Base-by-base conservation (phyloP, 352 stramenopile genomes). In the Elongisporangium prolatum region DNA sequence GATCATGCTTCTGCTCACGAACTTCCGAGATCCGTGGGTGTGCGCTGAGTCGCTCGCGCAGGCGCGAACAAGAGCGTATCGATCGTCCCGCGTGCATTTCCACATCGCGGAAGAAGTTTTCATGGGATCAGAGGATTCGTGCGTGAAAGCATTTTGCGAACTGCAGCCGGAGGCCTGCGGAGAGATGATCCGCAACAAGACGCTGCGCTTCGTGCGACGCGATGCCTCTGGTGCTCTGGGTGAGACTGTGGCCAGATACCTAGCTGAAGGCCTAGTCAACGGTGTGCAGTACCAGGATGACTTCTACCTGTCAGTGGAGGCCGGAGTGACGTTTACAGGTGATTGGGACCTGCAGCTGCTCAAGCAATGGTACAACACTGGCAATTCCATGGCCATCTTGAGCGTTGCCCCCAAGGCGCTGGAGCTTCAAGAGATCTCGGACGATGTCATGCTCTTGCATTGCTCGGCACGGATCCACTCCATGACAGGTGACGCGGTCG, bases 381-480 rank as follows among this genome's bases (percentile, higher is more conserved):
- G 81, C 44, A 95, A 94, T 56, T 71, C 87, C 62, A 80, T 80
- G 60, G 86, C 84, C 24, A 91, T 95, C 57, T 60, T 95, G 57
- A 94, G 80, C 63, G 68, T 88, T 21, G 65, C 77, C 0, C 86
- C 84, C 10, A 87, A 84, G 49, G 65, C 86, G 1, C 34, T 88
- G 25, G 72, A 85, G 37, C 57, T 86, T 20, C 67, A 75, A 11
- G 65, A 53, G 2, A 48, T 79, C 25, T 67, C 57, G 4, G 72
- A 70, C 59, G 59, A 59, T 10, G 79, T 66, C 3, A 65, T 85
- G 9, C 68, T 93, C 22, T 54, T 93, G 49, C 80, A 90, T 21
- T 96, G 86, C 63, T 91, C 83, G 13, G 83, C 84, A 14, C 86
- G 74, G n/a, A 91, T 96, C 51, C 75, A 89, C 56, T 84, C 80